A percentile compares a stretch with the other conserved stretches of the same genome.
These are phyloP conservation scores for Rubroboletus pulcherrimus DNA, from an alignment of 768 basidiomycete genomes.

Conservation along the genomic window DNA sequence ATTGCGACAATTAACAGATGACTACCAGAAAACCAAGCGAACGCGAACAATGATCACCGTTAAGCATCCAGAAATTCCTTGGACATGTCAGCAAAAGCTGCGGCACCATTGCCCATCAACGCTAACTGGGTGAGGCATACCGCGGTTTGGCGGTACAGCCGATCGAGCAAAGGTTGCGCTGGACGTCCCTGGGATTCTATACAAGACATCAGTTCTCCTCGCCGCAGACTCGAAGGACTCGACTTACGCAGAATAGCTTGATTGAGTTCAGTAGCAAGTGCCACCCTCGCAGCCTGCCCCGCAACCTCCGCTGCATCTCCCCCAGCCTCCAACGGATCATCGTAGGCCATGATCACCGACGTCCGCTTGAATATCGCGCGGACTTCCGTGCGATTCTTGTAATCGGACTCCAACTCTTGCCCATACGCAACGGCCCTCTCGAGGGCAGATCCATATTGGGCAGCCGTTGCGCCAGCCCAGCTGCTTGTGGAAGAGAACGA, in stretches of 20 bases:
- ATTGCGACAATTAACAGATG: neutral
- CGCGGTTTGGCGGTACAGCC: constrained; percentile 69
- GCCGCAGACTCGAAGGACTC: neutral
- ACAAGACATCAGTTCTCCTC: constrained; percentile 2
- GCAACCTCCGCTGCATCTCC: constrained; percentile 66
- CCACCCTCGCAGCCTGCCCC: constrained; percentile 60
- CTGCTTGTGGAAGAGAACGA: constrained; percentile 25
- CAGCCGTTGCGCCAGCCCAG: constrained; percentile 25
- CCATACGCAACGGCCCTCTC: constrained; percentile 72
- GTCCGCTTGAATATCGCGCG: constrained; percentile 67
- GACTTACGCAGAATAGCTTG: constrained; percentile 75
- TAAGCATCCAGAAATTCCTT: constrained; percentile 64
- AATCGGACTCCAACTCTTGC: constrained; percentile 63
- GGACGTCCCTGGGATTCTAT: constrained; percentile 79
- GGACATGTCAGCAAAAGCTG: constrained; percentile 77
- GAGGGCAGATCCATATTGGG: constrained; percentile 54
- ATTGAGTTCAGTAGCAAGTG: constrained; percentile 74
- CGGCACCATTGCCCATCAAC: constrained; percentile 65
- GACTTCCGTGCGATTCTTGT: constrained; percentile 61
- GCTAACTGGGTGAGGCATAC: constrained; percentile 71
- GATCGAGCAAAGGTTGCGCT: constrained; percentile 66
- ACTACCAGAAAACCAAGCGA: neutral
- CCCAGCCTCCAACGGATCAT: constrained; percentile 65
- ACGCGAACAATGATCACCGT: neutral
- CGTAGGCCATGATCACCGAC: constrained; percentile 76